Base-by-base conservation (phyloP, 345 rosid species). In the Draba incana region DNA sequence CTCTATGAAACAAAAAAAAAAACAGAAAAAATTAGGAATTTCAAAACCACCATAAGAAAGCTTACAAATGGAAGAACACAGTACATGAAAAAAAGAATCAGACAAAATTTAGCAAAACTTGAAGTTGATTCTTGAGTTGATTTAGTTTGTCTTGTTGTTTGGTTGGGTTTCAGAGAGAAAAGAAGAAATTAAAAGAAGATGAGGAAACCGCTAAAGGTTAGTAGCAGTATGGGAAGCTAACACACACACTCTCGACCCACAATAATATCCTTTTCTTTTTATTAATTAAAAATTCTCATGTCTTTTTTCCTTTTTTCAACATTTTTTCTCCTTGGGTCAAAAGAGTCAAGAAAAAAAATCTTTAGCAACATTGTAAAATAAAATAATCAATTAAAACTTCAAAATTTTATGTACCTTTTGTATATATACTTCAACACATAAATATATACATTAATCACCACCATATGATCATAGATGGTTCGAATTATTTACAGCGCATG, bases 181-280 rank as follows among this genome's bases (percentile, higher is more conserved):
- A 62, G 48, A 71, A 52, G 68, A 71, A 48, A 62, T 30, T 30
- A 30, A 8, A 35, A 35, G 71, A 72, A 57, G 61, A 58, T 66
- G 77, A 66, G 55, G 37, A 73, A 73, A 65, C 77, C 71, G 71
- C 77, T 66, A 51, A 43, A 73, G 71, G 71, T 66, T 73, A 73
- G 77, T 73, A 72, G 71, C 67, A 73, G 55, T 73, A 58, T 66
- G 62, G 71, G 62, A 66, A 73, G 76, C 76, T 56, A 64, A 57
- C 65, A 55, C 64, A 61, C 68, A 52, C 66, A 28, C 56, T 43
- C 61, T 51, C 13, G 52, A 59, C 61, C 45, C 75, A 53, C 68
- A 28, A 28, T 64, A 47, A 55, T 72, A 55, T 55, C 64, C 59
- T 48, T 16, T 28, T 20, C 14, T 47, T 44, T 25, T 33, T 1